Conservation (phyloP, 2,329 filamentous ascomycete genomes). For the Chaetomiaceae sp. region DNA sequence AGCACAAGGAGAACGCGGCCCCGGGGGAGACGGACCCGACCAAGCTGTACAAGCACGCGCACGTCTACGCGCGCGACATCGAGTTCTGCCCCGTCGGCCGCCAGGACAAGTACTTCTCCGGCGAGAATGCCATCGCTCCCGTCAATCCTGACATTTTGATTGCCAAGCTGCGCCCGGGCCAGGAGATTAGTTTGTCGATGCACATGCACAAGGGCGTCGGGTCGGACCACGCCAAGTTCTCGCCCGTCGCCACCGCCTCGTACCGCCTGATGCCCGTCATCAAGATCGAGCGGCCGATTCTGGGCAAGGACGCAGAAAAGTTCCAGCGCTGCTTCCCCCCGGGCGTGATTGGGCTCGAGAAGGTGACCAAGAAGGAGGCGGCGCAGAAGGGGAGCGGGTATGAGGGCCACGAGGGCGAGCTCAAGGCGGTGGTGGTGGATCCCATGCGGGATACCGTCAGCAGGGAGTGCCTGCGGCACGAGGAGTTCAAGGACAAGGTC, state of each 20-base stretch:
- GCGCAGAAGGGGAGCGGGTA: conserved; percentile 57
- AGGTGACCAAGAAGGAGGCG: conserved; percentile 65
- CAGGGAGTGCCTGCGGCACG: conserved; percentile 84
- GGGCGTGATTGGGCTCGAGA: conserved; percentile 79
- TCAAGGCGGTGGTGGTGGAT: conserved; percentile 82
- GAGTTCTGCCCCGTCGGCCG: conserved; percentile 71
- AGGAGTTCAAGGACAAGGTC: conserved; percentile 93
- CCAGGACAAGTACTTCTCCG: conserved; percentile 65
- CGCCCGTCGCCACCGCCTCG: conserved; percentile 87
- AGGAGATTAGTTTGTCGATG: conserved; percentile 80
- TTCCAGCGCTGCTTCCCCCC: conserved; percentile 85
- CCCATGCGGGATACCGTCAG: conserved; percentile 94
- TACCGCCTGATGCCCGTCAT: conserved; percentile 91
- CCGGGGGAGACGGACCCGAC: conserved; percentile 72
- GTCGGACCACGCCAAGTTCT: conserved; percentile 94
- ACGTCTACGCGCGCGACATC: conserved; percentile 75
- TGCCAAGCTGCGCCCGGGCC: conserved; percentile 87
- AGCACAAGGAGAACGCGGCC: conserved; percentile 67
- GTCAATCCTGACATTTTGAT: conserved; percentile 91
- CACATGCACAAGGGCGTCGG: conserved; percentile 95
- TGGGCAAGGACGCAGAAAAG: conserved; percentile 82
- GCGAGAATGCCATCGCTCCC: conserved; percentile 64
- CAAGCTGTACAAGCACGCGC: conserved; percentile 81
- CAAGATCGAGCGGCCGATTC: conserved; percentile 74
- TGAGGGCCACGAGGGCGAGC: conserved; percentile 70